These are phyloP conservation scores for Aspergillus baeticus DNA, from an alignment of 495 filamentous ascomycete species.

Conservation along the genomic window DNA sequence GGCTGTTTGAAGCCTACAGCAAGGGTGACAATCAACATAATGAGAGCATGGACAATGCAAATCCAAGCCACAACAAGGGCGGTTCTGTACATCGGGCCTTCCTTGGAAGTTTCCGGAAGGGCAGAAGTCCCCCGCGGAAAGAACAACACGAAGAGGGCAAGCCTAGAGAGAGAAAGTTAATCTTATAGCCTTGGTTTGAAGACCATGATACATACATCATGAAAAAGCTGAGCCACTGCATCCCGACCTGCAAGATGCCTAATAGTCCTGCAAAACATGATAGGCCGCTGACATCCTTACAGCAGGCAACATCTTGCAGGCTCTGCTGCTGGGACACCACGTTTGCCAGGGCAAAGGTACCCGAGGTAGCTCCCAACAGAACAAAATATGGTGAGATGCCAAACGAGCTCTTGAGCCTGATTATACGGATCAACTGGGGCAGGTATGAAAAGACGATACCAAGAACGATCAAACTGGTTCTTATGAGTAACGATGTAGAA, in stretches of 20 bases:
- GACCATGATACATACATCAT: constrained; percentile 66
- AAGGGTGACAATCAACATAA: constrained; percentile 63
- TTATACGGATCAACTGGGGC: constrained; percentile 91
- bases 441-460: constrained; percentile 93
- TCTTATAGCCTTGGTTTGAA: not conserved
- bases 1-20: constrained; percentile 58
- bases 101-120: constrained; percentile 26
- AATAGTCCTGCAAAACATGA: constrained; percentile 82
- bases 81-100: constrained; percentile 64
- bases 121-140: constrained; percentile 66
- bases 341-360: constrained; percentile 84
- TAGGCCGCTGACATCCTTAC: constrained; percentile 71
- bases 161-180: constrained; percentile 39
- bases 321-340: constrained; percentile 81
- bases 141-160: constrained; percentile 84
- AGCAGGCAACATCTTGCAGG: constrained; percentile 78
- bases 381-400: constrained; percentile 94
- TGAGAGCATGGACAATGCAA: constrained; percentile 69
- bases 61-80: constrained; percentile 68
- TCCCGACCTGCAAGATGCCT: constrained; percentile 84
- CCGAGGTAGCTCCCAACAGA: constrained; percentile 84
- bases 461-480: constrained; percentile 71
- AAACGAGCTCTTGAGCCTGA: constrained; percentile 81
- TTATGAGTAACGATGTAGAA: not conserved
- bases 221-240: constrained; percentile 89